Evolutionary conservation across 2,329 filamentous ascomycete genomes (phyloP).

Genomic region (Orbilia javanica): DNA sequence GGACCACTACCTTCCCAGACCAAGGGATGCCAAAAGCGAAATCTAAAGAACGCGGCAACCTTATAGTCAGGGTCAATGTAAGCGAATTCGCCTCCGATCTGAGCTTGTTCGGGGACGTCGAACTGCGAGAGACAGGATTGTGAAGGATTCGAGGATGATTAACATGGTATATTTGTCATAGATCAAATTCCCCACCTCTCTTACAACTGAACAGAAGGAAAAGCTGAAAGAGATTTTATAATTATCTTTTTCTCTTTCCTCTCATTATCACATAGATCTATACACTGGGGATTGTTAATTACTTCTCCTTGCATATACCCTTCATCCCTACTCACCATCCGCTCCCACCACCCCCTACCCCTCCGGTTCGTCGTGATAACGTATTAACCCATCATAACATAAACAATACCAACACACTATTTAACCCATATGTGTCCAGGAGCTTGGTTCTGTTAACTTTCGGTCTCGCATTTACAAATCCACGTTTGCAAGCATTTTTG

Average conservation of each 20-base stretch:
- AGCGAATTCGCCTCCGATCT: slow-evolving; percentile 63
- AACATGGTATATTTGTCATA: slow-evolving; percentile 24
- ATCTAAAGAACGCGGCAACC: slow-evolving; percentile 84
- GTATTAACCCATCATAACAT: not conserved
- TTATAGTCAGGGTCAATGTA: slow-evolving; percentile 90
- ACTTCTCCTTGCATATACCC: slow-evolving; percentile 15
- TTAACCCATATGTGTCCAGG: not conserved
- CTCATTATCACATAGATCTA: slow-evolving; percentile 17
- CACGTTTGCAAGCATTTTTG: slow-evolving; percentile 10
- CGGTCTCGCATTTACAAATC: slow-evolving; percentile 3
- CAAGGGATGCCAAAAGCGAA: slow-evolving; percentile 97
- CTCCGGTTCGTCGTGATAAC: not conserved
- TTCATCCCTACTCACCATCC: not conserved
- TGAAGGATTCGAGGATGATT: slow-evolving; percentile 7
- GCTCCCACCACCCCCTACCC: not conserved
- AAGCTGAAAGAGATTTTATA: slow-evolving; percentile 81
- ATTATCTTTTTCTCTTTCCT: not conserved
- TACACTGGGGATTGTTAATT: not conserved
- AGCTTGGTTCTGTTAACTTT: slow-evolving; percentile 1
- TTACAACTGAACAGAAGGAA: slow-evolving; percentile 83
- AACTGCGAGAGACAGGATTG: not conserved
- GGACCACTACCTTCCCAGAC: slow-evolving; percentile 82
- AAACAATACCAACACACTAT: not conserved
- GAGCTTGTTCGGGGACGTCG: not conserved
- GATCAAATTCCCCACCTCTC: slow-evolving; percentile 78